phyloP scores from a whole-genome alignment of 805 yeast genomes.

The Spathaspora passalidarum region DNA sequence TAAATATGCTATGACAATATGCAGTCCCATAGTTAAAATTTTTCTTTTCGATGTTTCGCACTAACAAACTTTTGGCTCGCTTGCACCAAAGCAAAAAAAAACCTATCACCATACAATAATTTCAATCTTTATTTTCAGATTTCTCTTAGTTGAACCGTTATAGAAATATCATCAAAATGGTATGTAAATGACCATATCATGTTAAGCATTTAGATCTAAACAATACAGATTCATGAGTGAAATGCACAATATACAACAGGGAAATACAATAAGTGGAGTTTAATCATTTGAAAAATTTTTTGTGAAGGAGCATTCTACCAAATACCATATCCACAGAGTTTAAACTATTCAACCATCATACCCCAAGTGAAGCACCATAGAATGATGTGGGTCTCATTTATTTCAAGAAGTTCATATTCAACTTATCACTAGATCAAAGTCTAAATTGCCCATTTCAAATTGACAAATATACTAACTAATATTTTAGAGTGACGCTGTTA shows the following conservation, averaged over 20 bases:
- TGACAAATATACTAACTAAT: neutral
- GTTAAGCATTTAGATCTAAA: neutral
- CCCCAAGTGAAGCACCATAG: too few relatives aligned
- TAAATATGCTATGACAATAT: neutral
- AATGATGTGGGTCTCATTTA: too few relatives aligned
- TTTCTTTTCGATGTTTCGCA: constrained; percentile 2
- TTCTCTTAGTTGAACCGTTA: neutral
- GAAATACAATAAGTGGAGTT: neutral
- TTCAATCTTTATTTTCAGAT: constrained; percentile 1
- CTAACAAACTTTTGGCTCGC: neutral
- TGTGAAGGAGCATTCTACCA: too few relatives aligned
- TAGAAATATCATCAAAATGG: constrained; percentile 9
- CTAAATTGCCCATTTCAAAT: too few relatives aligned
- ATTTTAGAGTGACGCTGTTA: constrained; percentile 94
- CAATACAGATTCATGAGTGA: neutral
- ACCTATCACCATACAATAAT: neutral
- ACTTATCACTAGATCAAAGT: too few relatives aligned
- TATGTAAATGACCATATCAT: constrained; percentile 2
- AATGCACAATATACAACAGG: neutral
- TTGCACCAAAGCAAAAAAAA: neutral
- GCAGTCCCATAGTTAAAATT: constrained; percentile 2
- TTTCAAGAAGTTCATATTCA: too few relatives aligned
- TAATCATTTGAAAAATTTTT: too few relatives aligned
- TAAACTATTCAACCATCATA: too few relatives aligned
- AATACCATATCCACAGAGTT: too few relatives aligned